phyloP scores from a whole-genome alignment of 1,284 basidiomycete species.

The Cryptococcus sp. region DNA sequence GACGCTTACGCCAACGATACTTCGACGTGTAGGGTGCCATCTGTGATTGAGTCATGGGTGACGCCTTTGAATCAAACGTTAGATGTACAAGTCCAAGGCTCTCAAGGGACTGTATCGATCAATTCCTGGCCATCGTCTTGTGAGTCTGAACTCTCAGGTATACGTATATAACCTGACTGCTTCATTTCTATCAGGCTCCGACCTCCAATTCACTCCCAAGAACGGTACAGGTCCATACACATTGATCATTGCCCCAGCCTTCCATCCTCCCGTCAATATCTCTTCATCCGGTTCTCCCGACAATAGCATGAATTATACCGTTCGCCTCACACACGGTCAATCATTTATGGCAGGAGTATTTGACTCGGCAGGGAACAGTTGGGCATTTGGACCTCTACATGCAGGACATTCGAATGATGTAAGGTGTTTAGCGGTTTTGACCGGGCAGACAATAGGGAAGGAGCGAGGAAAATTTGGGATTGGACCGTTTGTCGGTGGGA shows the following conservation, averaged over 20 bases:
- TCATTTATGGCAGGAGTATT: conserved; percentile 27
- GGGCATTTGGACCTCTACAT: conserved; percentile 28
- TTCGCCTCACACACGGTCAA: conserved; percentile 29
- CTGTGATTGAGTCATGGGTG: conserved; percentile 24
- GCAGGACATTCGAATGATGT: conserved; percentile 18
- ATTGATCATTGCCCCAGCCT: conserved; percentile 28
- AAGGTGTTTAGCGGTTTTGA: conserved; percentile 17
- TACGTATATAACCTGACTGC: background rate
- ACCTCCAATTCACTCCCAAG: conserved; percentile 25
- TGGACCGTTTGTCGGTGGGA: conserved; percentile 16
- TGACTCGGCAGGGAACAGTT: conserved; percentile 22
- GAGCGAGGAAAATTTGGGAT: background rate
- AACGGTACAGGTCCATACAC: conserved; percentile 32
- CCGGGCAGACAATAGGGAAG: conserved; percentile 10
- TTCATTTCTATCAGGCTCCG: conserved; percentile 14
- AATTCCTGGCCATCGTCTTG: conserved; percentile 24
- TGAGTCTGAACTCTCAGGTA: background rate
- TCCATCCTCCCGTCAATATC: conserved; percentile 32
- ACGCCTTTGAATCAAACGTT: conserved; percentile 13
- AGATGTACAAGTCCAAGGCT: conserved; percentile 19
- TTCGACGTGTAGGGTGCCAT: conserved; percentile 12
- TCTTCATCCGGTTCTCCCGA: conserved; percentile 9
- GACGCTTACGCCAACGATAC: conserved; percentile 13
- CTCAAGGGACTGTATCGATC: conserved; percentile 12
- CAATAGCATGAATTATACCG: conserved; percentile 26